Base-by-base conservation (phyloP, 306 rosid species). In the Alnus rubra region DNA sequence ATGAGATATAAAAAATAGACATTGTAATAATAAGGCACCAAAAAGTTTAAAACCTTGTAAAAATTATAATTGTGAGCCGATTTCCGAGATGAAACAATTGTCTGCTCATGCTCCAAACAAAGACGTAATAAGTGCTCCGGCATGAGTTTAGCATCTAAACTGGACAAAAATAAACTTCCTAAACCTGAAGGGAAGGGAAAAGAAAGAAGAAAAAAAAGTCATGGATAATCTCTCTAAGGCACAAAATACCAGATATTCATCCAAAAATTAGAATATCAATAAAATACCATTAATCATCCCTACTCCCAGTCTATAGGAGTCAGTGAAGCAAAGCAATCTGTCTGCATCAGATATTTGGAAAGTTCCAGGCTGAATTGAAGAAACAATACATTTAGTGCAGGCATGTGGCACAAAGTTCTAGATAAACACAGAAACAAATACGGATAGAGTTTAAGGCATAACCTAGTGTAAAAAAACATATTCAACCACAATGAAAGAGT, bases 81-180 rank as follows among this genome's bases (percentile, higher is more conserved):
- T 37, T 72, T 88, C 72, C 67, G 78, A 71, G 89, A 83, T 9
- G 87, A 81, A 78, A 69, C 77, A 78, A 82, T 84, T 73, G 85
- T 88, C 78, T 72, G 83, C 56, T 75, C 82, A 78, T 82, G 87
- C 88, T 92, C 98, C 82, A 91, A 54, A 79, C 90, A 89, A 79
- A 95, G 93, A 71, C 88, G 87, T 54, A 95, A 68, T 75, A 90
- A 83, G 85, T 92, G 91, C 82, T 95, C 98, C 9, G 95, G 98
- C 82, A 89, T 87, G 49, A 95, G 87, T 82, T 81, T 76, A 18
- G 90, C 86, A 79, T 95, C 98, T 69, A 92, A 76, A 85, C 80
- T 80, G 60, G 92, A 76, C 76, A 92, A 73, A 76, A 47, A 78
- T n/a, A 89, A 68, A 58, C 86, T 84, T 31, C 81, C 83, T 37